Conservation (phyloP, 2,329 filamentous ascomycete genomes). For the Aspergillus sp. region DNA sequence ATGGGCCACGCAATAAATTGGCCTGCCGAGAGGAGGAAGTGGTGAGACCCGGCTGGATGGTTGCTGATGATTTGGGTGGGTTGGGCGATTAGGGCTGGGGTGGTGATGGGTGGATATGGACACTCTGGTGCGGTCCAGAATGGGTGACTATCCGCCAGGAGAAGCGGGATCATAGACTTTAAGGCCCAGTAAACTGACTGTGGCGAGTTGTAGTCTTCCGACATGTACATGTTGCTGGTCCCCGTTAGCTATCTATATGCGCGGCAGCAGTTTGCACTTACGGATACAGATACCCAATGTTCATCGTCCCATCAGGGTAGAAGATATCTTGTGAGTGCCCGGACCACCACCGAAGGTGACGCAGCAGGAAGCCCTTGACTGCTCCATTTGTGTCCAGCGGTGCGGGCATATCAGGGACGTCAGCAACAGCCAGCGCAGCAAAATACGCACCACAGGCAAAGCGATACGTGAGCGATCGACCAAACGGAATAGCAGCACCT, state of each 20-base stretch:
- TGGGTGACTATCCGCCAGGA: neutral
- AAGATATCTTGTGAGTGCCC: slow-evolving; percentile 8
- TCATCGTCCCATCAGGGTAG: slow-evolving; percentile 7
- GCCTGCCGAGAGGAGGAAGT: slow-evolving; percentile 19
- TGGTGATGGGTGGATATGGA: neutral
- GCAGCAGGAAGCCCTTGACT: slow-evolving; percentile 11
- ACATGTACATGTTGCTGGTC: slow-evolving; percentile 11
- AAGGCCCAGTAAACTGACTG: slow-evolving; percentile 18
- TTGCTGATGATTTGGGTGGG: slow-evolving; percentile 16
- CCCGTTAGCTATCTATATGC: neutral
- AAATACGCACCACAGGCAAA: slow-evolving; percentile 18
- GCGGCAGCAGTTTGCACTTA: neutral
- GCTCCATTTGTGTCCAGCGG: slow-evolving; percentile 13
- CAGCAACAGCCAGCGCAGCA: slow-evolving; percentile 14
- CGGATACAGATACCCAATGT: slow-evolving; percentile 12
- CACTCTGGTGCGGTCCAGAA: slow-evolving; percentile 5
- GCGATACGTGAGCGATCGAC: slow-evolving; percentile 16
- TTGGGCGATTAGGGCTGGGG: neutral
- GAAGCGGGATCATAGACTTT: slow-evolving; percentile 10
- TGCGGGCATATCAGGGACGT: slow-evolving; percentile 8
- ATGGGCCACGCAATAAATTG: slow-evolving; percentile 19
- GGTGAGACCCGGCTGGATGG: slow-evolving; percentile 11
- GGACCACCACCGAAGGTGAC: slow-evolving; percentile 17
- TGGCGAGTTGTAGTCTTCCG: slow-evolving; percentile 19
- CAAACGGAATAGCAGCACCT: slow-evolving; percentile 5